These are phyloP conservation scores for Aureobasidium sp. DNA, from an alignment of 2,329 filamentous ascomycete species.

Conservation along the genomic window DNA sequence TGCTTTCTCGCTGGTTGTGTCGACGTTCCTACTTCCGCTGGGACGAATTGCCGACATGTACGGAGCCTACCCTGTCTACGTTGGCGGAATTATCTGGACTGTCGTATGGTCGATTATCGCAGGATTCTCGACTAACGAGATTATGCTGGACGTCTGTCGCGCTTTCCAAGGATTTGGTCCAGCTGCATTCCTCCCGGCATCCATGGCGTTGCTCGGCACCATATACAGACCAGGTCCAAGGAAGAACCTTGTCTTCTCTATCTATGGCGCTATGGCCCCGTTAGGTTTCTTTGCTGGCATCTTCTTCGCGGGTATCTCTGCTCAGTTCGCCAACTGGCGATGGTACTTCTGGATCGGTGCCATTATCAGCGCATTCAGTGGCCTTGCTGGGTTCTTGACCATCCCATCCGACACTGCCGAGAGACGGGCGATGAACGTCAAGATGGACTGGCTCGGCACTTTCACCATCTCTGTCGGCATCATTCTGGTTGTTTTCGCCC, in stretches of 20 bases:
- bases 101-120: constrained; percentile 25
- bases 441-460: constrained; percentile 64
- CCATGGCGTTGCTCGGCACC: constrained; percentile 25
- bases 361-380: constrained; percentile 41
- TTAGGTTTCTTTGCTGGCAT: constrained; percentile 55
- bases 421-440: constrained; percentile 30
- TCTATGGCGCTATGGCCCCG: constrained; percentile 44
- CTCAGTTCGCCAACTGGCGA: constrained; percentile 47
- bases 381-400: constrained; percentile 36
- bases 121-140: constrained; percentile 24
- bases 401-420: constrained; percentile 41
- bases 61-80: constrained; percentile 53
- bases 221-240: constrained; percentile 28
- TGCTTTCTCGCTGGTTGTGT: constrained; percentile 42
- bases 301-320: constrained; percentile 54
- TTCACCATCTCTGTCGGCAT: constrained; percentile 55
- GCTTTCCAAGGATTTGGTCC: constrained; percentile 29
- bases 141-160: constrained; percentile 29
- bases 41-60: constrained; percentile 45
- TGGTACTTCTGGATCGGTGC: constrained; percentile 64
- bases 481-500: constrained; percentile 62
- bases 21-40: constrained; percentile 42
- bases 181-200: constrained; percentile 26
- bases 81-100: constrained; percentile 45
- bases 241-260: constrained; percentile 28